These are phyloP conservation scores for Neopestalotiopsis clavispora DNA, from an alignment of 2,329 filamentous ascomycete genomes.

Conservation along the genomic window DNA sequence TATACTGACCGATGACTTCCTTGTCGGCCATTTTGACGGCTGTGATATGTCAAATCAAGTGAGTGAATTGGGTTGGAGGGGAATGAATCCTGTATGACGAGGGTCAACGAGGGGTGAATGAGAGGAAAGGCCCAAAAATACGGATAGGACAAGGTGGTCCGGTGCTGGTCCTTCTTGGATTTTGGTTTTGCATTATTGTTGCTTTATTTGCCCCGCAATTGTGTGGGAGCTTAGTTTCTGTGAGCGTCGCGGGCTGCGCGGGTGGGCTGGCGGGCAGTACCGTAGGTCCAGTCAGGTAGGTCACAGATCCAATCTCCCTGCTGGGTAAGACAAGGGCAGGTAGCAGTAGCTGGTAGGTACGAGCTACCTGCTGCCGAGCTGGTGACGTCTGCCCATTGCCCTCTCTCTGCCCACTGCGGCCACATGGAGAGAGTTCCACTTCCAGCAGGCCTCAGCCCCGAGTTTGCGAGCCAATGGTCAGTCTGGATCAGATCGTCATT, in stretches of 20 bases:
- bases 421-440: slow-evolving; percentile 3
- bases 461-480: not conserved
- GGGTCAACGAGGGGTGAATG: not conserved
- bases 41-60: not conserved
- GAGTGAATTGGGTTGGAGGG: slow-evolving; percentile 16
- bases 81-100: not conserved
- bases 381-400: slow-evolving; percentile 11
- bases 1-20: slow-evolving; percentile 29
- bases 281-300: not conserved
- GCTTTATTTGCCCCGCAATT: slow-evolving; percentile 15
- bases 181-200: slow-evolving; percentile 19
- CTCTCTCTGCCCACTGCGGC: not conserved
- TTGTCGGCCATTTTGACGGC: slow-evolving; percentile 29
- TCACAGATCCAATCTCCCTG: not conserved
- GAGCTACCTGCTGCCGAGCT: not conserved
- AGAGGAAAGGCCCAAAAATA: slow-evolving; percentile 9
- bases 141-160: not conserved
- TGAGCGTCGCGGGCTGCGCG: not conserved
- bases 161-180: not conserved
- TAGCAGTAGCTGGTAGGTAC: too few species aligned
- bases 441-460: not conserved
- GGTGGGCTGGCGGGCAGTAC: too few species aligned
- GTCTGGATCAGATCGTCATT: not conserved
- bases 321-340: too few species aligned
- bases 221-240: slow-evolving; percentile 2